Evolutionary conservation across 2,329 filamentous ascomycete genomes (phyloP).

Genomic region (Venturia oleaginea): DNA sequence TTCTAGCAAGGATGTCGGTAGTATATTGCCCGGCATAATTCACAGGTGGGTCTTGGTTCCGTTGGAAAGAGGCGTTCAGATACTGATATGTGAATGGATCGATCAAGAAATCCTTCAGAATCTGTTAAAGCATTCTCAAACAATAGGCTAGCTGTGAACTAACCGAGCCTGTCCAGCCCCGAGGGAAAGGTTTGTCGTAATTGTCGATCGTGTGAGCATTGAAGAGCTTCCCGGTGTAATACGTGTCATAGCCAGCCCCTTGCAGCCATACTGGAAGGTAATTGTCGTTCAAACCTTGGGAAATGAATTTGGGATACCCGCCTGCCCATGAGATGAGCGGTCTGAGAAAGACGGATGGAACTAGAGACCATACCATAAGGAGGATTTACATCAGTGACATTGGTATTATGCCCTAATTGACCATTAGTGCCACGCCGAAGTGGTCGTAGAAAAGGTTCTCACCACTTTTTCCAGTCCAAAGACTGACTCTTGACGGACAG

Average conservation of each 20-base stretch:
- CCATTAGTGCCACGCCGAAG: not conserved
- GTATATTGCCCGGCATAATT: slow-evolving; percentile 48
- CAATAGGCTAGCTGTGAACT: not conserved
- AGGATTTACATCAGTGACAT: slow-evolving; percentile 35
- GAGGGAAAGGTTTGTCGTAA: slow-evolving; percentile 34
- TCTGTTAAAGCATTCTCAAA: not conserved
- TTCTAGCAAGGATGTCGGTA: slow-evolving; percentile 50
- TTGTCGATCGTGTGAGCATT: slow-evolving; percentile 42
- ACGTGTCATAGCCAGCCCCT: slow-evolving; percentile 58
- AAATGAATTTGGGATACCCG: slow-evolving; percentile 58
- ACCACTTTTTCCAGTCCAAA: slow-evolving; percentile 57
- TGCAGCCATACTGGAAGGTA: slow-evolving; percentile 67
- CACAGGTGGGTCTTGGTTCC: slow-evolving; percentile 47
- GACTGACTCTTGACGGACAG: slow-evolving; percentile 56
- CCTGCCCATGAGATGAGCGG: not conserved
- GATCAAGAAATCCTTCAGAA: slow-evolving; percentile 36
- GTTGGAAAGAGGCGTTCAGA: slow-evolving; percentile 54
- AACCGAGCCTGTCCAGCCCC: slow-evolving; percentile 27
- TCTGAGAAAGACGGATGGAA: not conserved
- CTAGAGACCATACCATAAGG: slow-evolving; percentile 31
- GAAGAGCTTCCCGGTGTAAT: slow-evolving; percentile 50
- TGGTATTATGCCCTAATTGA: not conserved
- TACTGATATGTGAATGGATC: slow-evolving; percentile 63
- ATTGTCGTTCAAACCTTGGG: slow-evolving; percentile 54
- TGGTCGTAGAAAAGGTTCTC: slow-evolving; percentile 39